Percentiles rank a stretch among this genome's conserved stretches.
These are phyloP conservation scores for Prillingera fragicola DNA, from an alignment of 1,284 basidiomycete genomes.

Conservation along the genomic window DNA sequence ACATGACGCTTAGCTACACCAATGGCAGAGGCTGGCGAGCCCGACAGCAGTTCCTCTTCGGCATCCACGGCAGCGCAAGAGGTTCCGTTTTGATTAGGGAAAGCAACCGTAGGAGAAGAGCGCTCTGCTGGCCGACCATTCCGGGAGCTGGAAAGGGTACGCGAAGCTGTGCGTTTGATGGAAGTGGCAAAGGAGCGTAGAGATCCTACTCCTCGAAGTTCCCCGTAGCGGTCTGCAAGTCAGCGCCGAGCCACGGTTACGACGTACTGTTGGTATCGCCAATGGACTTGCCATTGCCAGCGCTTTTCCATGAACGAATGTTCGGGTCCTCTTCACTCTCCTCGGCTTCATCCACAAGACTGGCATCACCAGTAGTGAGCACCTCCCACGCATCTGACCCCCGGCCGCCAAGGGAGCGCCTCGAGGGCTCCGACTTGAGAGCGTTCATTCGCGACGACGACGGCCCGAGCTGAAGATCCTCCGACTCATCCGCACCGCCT, in stretches of 20 bases:
- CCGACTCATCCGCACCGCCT: not conserved
- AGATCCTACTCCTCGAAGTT: constrained; percentile 7
- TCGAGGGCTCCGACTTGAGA: constrained; percentile 2
- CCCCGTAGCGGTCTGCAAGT: not conserved
- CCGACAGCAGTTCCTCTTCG: constrained; percentile 16
- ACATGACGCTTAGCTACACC: constrained; percentile 34
- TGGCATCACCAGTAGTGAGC: constrained; percentile 32
- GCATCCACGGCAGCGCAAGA: not conserved
- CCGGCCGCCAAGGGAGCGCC: not conserved
- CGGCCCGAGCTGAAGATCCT: not conserved
- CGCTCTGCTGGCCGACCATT: not conserved
- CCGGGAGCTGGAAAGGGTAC: constrained; percentile 9
- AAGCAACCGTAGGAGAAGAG: not conserved
- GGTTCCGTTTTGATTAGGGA: not conserved
- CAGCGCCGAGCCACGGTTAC: not conserved
- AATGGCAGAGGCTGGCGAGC: constrained; percentile 42
- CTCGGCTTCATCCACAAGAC: constrained; percentile 16
- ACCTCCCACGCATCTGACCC: constrained; percentile 37
- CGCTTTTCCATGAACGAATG: constrained; percentile 37
- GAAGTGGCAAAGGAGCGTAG: constrained; percentile 16
- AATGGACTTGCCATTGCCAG: constrained; percentile 32
- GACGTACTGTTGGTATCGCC: constrained; percentile 9
- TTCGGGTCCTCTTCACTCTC: not conserved
- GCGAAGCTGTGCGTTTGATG: constrained; percentile 12
- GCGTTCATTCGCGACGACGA: not conserved